Evolutionary conservation across 352 stramenopile genomes (phyloP), one percentile per base, ranked within the genome.

Genomic region (Phytophthora pluvialis): DNA sequence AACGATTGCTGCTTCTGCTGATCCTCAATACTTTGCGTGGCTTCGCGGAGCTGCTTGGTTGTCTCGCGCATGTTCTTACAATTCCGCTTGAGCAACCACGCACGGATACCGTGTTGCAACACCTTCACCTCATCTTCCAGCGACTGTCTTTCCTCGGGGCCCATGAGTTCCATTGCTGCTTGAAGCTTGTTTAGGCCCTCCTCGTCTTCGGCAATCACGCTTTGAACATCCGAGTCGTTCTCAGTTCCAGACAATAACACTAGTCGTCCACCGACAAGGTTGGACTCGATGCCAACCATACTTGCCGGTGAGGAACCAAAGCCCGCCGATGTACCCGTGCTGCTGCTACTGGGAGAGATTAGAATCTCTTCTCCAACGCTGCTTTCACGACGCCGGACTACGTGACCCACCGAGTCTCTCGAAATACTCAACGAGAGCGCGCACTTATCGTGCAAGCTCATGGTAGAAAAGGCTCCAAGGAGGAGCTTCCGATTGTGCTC

Each of bases 401-500:
- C 58, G 16, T 77, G 56, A 13, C 62, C 54, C 18, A 35, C 61
- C 26, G 61, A 66, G 35, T 93, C 85, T 44, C 86, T 71, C n/a
- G 82, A 92, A 21, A 93, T 91, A 46, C 83, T 90, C 18, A 95
- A 65, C 8, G 88, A 93, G 13, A 95, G 62, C 0, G 88, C 88
- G 29, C 88, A 95, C 58, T 95, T 95, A 67, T 95, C 88, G 38
- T 94, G 88, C 42, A 95, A 73, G 73, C 88, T 95, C 88, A 95
- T 94, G 0, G 84, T 93, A 8, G 88, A 95, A 62, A 95, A 95
- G 3, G 88, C 88, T 2, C 86, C 86, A 32, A 95, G 74, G 3
- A 95, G 46, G 15, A 95, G 66, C 54, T 95, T 94, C 9, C 88
- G 80, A 57, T 95, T 95, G 66, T 94, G 80, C 35, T 93, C 76